phyloP scores from a whole-genome alignment of 1,284 basidiomycete species.

The Leccinum pachyderme region DNA sequence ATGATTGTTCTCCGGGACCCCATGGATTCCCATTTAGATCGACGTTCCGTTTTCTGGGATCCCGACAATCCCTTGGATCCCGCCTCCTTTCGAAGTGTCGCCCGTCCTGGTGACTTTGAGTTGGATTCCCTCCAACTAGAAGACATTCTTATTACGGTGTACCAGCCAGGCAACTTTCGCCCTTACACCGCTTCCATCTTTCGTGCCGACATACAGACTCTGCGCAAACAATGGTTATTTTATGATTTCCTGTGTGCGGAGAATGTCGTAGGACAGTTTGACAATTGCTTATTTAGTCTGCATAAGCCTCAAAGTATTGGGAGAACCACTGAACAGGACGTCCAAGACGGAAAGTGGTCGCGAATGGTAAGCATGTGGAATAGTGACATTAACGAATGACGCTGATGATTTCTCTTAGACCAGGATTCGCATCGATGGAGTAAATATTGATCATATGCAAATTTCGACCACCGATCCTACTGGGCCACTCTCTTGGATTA shows the following conservation, averaged over 20 bases:
- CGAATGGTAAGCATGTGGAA: constrained; percentile 70
- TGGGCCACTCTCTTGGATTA: constrained; percentile 96
- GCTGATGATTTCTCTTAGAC: constrained; percentile 51
- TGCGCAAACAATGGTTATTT: constrained; percentile 95
- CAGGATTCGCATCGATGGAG: constrained; percentile 93
- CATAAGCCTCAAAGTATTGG: constrained; percentile 97
- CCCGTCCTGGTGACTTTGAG: constrained; percentile 86
- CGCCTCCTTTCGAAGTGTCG: constrained; percentile 73
- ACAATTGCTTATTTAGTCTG: constrained; percentile 96
- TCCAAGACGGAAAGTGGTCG: constrained; percentile 79
- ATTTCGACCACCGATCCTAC: constrained; percentile 71
- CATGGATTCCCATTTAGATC: constrained; percentile 52
- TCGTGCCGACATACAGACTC: constrained; percentile 81
- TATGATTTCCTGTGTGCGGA: constrained; percentile 92
- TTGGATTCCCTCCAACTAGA: constrained; percentile 88
- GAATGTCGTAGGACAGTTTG: constrained; percentile 94
- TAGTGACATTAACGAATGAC: neutral
- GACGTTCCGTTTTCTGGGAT: constrained; percentile 89
- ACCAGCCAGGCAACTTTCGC: constrained; percentile 91
- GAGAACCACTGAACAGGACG: constrained; percentile 80
- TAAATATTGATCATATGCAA: constrained; percentile 96
- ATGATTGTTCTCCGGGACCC: neutral
- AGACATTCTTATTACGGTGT: constrained; percentile 92
- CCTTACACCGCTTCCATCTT: constrained; percentile 97
- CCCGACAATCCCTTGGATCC: constrained; percentile 77